Conservation (phyloP, 1,284 basidiomycete species). For the Coriolopsis trogii region DNA sequence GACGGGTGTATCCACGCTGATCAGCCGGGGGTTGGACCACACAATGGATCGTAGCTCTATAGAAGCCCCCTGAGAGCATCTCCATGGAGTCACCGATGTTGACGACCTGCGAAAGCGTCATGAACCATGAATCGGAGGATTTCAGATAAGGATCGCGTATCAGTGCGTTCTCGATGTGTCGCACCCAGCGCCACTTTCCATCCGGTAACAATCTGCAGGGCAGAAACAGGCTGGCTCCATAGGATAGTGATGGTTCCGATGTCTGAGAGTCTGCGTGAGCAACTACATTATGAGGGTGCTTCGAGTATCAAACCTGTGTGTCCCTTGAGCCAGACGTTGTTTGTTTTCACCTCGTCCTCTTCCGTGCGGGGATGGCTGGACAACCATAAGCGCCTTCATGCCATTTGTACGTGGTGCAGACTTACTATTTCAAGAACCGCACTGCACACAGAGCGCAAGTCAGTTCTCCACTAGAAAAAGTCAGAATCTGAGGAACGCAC, state of each 20-base stretch:
- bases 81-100: constrained; percentile 47
- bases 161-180: constrained; percentile 61
- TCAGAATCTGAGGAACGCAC: constrained; percentile 27
- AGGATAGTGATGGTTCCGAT: constrained; percentile 57
- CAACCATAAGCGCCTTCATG: no score
- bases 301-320: constrained; percentile 58
- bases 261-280: constrained; percentile 38
- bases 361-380: constrained; percentile 35
- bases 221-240: constrained; percentile 62
- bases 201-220: constrained; percentile 43
- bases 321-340: constrained; percentile 65
- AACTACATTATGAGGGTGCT: neutral
- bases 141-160: constrained; percentile 21
- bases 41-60: constrained; percentile 46
- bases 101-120: constrained; percentile 25
- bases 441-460: constrained; percentile 15
- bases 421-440: constrained; percentile 42
- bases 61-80: constrained; percentile 47
- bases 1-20: constrained; percentile 45
- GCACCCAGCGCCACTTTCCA: constrained; percentile 61
- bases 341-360: constrained; percentile 55
- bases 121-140: neutral
- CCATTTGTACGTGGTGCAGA: neutral
- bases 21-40: constrained; percentile 53
- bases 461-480: neutral